Base-by-base conservation (phyloP, 495 filamentous ascomycete species). In the Tetracladium marchalianum region DNA sequence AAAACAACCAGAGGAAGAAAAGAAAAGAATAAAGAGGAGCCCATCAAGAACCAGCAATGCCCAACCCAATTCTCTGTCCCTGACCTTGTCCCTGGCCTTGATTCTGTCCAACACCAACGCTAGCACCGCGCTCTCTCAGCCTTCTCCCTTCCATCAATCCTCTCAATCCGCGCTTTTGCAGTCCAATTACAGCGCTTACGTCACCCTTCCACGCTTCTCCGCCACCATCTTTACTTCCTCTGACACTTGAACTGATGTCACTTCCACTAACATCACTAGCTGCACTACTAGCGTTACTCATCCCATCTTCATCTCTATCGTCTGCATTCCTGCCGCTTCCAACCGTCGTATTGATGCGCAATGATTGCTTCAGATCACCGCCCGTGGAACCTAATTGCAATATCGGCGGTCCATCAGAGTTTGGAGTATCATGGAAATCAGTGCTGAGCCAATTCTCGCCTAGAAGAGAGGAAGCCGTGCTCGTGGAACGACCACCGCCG, bases 141-240 rank as follows among this genome's bases (percentile, higher is more conserved):
- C 90, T 73, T 32, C 92, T 70, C 11, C 92, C 92, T 64, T 98
- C 92, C 92, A 97, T 95, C 59, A 98, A 62, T 0, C 92, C 92
- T 39, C 90, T 77, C 46, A 98, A 58, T 0, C 92, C 92, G 31
- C 92, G 71, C 68, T 97, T 98, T 70, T 98, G 92, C 46, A 98
- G 55, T 0, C 92, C 92, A 47, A 98, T 93, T n/a, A 96, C 90
- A 41, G 85, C 85, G 62, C 87, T 94, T 22, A 95, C 55, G 58
- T 90, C 82, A 11, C 90, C 83, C 11, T 69, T 74, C 90, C 90
- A 95, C 16, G 90, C 70, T 54, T 88, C 84, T 90, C 33, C 89
- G 68, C 58, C 87, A 80, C 10, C 49, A 27, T 27, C 22, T 54
- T 43, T 47, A 36, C 44, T 54, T 54, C 44, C 48, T 55, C 55